Conservation (phyloP, 192 early-diverging fungal species). For the Piromyces sp. region DNA sequence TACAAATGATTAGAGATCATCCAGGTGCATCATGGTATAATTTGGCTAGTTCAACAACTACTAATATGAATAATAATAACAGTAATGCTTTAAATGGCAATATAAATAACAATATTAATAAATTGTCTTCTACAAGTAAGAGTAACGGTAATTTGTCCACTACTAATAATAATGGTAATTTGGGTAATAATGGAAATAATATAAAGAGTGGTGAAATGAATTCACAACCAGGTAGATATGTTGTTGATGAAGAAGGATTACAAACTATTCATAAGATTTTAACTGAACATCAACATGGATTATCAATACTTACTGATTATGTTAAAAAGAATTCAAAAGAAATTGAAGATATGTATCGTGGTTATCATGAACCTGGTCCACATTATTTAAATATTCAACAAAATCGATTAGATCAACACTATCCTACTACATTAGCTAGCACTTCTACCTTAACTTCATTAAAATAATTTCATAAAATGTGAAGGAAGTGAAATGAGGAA, state of each 20-base stretch:
- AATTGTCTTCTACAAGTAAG: neutral
- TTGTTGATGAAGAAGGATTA: neutral
- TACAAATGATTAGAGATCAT: conserved; percentile 48
- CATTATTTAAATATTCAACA: neutral
- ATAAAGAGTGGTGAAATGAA: neutral
- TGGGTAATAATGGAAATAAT: neutral
- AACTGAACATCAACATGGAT: neutral
- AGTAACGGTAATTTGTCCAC: neutral
- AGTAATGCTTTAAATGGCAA: neutral
- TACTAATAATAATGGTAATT: neutral
- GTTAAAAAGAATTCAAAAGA: neutral
- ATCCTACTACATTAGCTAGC: neutral
- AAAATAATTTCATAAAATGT: neutral
- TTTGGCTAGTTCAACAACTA: neutral
- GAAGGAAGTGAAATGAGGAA: no score
- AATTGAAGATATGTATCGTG: neutral
- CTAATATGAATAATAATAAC: neutral
- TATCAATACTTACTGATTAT: neutral
- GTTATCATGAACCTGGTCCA: neutral
- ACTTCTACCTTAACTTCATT: neutral
- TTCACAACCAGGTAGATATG: neutral
- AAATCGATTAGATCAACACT: neutral
- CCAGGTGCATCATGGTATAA: neutral
- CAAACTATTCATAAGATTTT: neutral
- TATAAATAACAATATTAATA: neutral